Evolutionary conservation across 2,329 filamentous ascomycete species (phyloP).

Genomic region (Aspergillus tanneri): DNA sequence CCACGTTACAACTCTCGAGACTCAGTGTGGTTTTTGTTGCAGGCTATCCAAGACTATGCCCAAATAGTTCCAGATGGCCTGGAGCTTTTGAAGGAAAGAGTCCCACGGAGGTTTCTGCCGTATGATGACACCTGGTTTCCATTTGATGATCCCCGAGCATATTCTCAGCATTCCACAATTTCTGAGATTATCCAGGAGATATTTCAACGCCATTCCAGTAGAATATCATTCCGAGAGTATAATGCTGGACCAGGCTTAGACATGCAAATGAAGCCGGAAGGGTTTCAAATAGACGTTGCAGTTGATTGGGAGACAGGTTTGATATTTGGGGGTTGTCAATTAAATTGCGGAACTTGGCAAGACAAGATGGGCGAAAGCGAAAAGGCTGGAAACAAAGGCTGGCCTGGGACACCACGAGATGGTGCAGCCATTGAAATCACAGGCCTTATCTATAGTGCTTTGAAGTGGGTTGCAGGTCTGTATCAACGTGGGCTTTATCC

Average conservation of each 20-base stretch:
- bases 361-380: conserved; percentile 99
- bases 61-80: conserved; percentile 76
- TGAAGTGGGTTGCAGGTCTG: conserved; percentile 74
- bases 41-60: conserved; percentile 91
- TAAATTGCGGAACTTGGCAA: conserved; percentile 99
- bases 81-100: conserved; percentile 70
- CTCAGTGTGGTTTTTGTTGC: conserved; percentile 96
- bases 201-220: conserved; percentile 83
- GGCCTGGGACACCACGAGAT: conserved; percentile 94
- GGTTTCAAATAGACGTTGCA: conserved; percentile 87
- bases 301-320: conserved; percentile 91
- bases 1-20: conserved; percentile 95
- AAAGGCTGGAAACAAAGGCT: conserved; percentile 83
- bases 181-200: conserved; percentile 91
- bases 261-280: conserved; percentile 86
- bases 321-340: conserved; percentile 89
- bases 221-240: conserved; percentile 89
- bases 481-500: conserved; percentile 68
- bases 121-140: conserved; percentile 96
- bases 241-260: conserved; percentile 89
- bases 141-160: conserved; percentile 76
- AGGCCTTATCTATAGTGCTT: conserved; percentile 84
- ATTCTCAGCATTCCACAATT: conserved; percentile 78
- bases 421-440: conserved; percentile 94
- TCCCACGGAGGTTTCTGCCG: conserved; percentile 82